phyloP scores from a whole-genome alignment of 352 stramenopile species.

The Globisporangium okanoganense region DNA sequence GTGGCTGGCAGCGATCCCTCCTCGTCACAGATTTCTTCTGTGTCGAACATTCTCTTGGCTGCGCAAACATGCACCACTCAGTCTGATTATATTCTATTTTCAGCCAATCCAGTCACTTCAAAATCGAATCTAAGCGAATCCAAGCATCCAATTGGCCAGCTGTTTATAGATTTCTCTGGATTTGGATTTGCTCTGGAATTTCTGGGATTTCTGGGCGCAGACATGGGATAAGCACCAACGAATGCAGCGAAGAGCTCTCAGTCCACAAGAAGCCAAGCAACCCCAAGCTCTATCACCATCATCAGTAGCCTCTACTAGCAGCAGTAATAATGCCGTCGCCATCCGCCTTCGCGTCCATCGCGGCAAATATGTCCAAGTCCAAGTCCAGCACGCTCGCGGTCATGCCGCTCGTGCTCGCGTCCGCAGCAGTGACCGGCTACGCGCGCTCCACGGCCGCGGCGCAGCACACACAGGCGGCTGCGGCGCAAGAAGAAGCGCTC shows the following conservation, averaged over 20 bases:
- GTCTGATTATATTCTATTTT: neutral
- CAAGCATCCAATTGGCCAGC: neutral
- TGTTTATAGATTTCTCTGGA: neutral
- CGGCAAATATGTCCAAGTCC: conserved; percentile 36
- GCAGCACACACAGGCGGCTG: conserved; percentile 30
- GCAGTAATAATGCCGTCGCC: conserved; percentile 18
- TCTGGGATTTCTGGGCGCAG: too few species aligned
- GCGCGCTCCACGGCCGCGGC: conserved; percentile 39
- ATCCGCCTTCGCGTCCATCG: conserved; percentile 27
- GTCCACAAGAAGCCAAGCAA: neutral
- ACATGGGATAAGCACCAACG: too few species aligned
- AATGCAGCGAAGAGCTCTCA: neutral
- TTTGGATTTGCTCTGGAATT: too few species aligned
- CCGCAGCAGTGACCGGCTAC: conserved; percentile 60
- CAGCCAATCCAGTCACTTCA: neutral
- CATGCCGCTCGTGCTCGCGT: conserved; percentile 58
- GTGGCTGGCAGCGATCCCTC: neutral
- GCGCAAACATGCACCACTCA: neutral
- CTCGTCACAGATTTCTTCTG: neutral
- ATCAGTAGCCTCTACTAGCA: neutral
- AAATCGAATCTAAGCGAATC: neutral
- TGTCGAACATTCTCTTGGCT: neutral
- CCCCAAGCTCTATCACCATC: neutral
- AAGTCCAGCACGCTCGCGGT: conserved; percentile 38
- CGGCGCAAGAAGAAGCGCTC: conserved; percentile 23